Evolutionary conservation across 352 stramenopile species (phyloP), one percentile per base, ranked within the genome.

Genomic region (Pythium angustatum): DNA sequence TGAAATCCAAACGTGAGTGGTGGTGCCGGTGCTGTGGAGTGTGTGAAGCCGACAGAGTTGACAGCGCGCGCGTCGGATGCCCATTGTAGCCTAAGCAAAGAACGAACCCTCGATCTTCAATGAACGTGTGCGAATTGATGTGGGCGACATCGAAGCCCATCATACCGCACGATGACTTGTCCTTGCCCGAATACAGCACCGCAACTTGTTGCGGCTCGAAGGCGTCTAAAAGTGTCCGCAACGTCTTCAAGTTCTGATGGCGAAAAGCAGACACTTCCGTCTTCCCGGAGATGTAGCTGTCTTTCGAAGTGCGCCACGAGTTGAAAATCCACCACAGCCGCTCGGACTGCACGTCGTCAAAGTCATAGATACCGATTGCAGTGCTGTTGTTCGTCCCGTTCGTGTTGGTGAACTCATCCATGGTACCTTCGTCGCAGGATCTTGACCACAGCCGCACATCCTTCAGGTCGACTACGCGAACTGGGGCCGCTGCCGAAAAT

Each of bases 291-390:
- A 82, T 75, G 63, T 90, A 94, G 64, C 88, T 91, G 12, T 68
- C 61, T 44, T 88, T 89, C 1, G 76, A 75, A 40, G 83, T 73
- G 12, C 68, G 71, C 83, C 83, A 94, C 30, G 78, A 31, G 34
- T 91, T 92, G 40, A 94, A 94, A 17, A 94, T 88, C 81, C 81
- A 92, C 81, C 85, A 92, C 19, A 94, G 62, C 36, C 79, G 81
- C 64, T 91, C 85, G 2, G 81, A 91, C 62, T 92, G 85, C n/a
- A 86, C 77, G 62, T 91, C 83, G 30, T 94, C 83, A 49, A 91
- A 92, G 65, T 91, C 85, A 59, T 85, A 92, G 19, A 88, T 58
- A 15, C 84, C 82, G 28, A 91, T 84, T 2, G 73, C 78, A 33
- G 73, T 73, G 33, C 79, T 84, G 49, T 38, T 66, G 34, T 24